Conservation (phyloP, 345 rosid genomes). For the Moricandia arvensis region DNA sequence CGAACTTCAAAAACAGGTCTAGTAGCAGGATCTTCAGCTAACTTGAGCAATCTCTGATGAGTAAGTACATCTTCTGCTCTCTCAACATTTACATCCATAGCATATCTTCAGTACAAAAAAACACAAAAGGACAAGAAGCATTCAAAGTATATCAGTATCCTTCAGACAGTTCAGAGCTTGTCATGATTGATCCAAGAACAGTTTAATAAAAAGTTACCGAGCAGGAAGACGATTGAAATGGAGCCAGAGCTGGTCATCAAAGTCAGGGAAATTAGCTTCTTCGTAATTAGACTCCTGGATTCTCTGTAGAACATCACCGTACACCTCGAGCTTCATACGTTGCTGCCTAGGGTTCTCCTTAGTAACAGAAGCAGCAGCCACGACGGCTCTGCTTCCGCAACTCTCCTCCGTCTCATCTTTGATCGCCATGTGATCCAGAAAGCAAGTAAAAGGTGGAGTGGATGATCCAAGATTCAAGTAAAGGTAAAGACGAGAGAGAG, state of each 20-base stretch:
- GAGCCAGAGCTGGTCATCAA: constrained; percentile 95
- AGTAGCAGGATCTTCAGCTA: constrained; percentile 78
- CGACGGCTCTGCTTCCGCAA: constrained; percentile 76
- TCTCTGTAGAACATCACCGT: constrained; percentile 70
- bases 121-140: no score
- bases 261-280: constrained; percentile 69
- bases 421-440: constrained; percentile 53
- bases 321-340: constrained; percentile 82
- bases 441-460: no score
- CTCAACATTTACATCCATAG: constrained; percentile 93
- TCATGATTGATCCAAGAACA: no score
- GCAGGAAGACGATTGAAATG: constrained; percentile 98
- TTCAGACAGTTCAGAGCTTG: no score
- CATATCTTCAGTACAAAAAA: constrained; percentile 44
- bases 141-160: no score
- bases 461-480: no score
- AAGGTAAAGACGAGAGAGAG: no score
- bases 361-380: constrained; percentile 55
- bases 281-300: constrained; percentile 68
- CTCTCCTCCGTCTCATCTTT: constrained; percentile 83
- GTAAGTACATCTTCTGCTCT: constrained; percentile 91
- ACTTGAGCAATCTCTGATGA: constrained; percentile 69
- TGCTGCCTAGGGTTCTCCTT: constrained; percentile 64
- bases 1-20: constrained; percentile 86
- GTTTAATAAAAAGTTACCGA: constrained; percentile 47